Evolutionary conservation across 192 early-diverging fungal genomes (phyloP).

Genomic region (Backusella tarrabulga): DNA sequence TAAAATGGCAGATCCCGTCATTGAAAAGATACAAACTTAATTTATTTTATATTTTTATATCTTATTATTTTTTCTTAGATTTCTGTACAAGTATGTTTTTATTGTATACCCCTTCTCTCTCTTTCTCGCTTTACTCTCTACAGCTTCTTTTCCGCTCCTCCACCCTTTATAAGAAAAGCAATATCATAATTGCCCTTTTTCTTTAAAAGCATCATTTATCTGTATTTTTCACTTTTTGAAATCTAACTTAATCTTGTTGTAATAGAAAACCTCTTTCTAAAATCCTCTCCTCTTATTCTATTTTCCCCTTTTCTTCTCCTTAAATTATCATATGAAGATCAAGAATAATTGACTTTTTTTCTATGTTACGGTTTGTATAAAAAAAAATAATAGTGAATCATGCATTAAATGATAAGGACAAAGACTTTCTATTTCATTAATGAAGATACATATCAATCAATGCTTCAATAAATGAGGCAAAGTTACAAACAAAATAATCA

Average conservation of each 20-base stretch:
- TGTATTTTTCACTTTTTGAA: neutral
- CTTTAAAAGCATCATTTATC: neutral
- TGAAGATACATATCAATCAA: neutral
- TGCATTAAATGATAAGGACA: neutral
- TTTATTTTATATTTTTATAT: neutral
- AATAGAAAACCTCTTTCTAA: neutral
- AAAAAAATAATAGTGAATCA: neutral
- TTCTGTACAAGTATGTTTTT: neutral
- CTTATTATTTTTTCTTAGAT: neutral
- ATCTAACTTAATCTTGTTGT: neutral
- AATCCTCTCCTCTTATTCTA: neutral
- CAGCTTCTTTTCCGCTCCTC: neutral
- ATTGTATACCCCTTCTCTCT: neutral
- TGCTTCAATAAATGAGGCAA: neutral
- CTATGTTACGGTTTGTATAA: neutral
- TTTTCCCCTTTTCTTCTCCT: neutral
- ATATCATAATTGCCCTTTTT: neutral
- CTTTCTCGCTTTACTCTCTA: neutral
- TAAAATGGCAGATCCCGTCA: slow-evolving; percentile 18
- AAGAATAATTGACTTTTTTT: neutral
- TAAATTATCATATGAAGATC: neutral
- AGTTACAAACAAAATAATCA: neutral
- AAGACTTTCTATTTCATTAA: neutral
- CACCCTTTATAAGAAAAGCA: neutral
- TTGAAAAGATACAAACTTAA: neutral